Base-by-base conservation (phyloP, 2,329 filamentous ascomycete genomes). In the Xylaria sp. region DNA sequence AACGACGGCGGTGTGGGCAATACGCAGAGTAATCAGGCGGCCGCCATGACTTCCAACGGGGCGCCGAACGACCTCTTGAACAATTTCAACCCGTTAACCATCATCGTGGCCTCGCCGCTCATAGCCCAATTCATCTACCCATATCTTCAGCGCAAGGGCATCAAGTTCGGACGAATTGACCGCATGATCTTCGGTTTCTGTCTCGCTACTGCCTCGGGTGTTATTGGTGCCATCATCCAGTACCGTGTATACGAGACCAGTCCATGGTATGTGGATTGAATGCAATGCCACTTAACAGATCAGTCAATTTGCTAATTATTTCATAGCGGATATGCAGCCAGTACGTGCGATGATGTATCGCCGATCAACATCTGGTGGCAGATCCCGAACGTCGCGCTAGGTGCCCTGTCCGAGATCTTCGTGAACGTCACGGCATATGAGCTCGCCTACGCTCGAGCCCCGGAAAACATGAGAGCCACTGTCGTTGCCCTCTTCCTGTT, bases 391-490 rank as follows among this genome's bases (percentile, higher is more conserved):
- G 83, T 85, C 68, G 74, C 80, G 4, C 76, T 87, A 2, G 81
- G 83, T 40, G 84, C 81, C 23, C 76, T 84, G 25, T 81, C 81
- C 1, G 84, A 88, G 71, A 82, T 87, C 67, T 83, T 87, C 66
- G 82, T 83, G 35, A 87, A 84, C 50, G 86, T 90, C 56, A 89
- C 88, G 1, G 81, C 84, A 50, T 82, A 89, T 50, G 88, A 91
- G 73, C 87, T 90, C 65, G 88, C 87, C 7, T 91, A 87, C 75
- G 87, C 86, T 70, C 89, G 89, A 71, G 87, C 89, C 0, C 88
- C 88, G 1, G 82, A 82, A 57, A 83, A 85, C 71, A 89, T 91
- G 87, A 82, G 85, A 71, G 83, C 82, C 2, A 82, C 84, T 14
- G 83, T 88, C 28, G 80, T 84, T 70, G 81, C 85, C 0, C 77